These are phyloP conservation scores for Batrachochytrium dendrobatidis DNA, from an alignment of 371 early-diverging fungal genomes.

Conservation along the genomic window DNA sequence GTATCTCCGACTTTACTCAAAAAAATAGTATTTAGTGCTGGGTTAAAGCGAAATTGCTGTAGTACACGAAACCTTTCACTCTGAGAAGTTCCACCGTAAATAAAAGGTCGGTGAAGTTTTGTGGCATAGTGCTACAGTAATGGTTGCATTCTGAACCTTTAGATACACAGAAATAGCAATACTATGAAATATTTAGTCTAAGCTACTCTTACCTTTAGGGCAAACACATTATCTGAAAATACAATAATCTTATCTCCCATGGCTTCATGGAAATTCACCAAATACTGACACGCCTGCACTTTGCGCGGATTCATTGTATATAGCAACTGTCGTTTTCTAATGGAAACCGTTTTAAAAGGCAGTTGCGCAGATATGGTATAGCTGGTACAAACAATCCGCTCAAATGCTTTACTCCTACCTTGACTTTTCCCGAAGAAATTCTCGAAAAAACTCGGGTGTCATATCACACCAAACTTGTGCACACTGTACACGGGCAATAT, in stretches of 20 bases:
- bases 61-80: slow-evolving; percentile 93
- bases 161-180: neutral
- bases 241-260: slow-evolving; percentile 99
- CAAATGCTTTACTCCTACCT: slow-evolving; percentile 16
- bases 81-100: slow-evolving; percentile 96
- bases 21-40: slow-evolving; percentile 88
- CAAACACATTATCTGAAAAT: slow-evolving; percentile 99
- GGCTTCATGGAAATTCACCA: slow-evolving; percentile 92
- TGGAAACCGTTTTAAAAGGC: too few species aligned
- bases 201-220: slow-evolving; percentile 61
- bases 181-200: neutral
- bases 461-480: slow-evolving; percentile 99
- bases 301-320: slow-evolving; percentile 99
- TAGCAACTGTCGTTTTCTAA: slow-evolving; percentile 75
- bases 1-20: slow-evolving; percentile 99
- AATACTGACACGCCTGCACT: slow-evolving; percentile 95
- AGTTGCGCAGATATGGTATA: slow-evolving; percentile 8
- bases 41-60: slow-evolving; percentile 88
- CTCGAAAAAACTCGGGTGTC: slow-evolving; percentile 97
- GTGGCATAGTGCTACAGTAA: slow-evolving; percentile 76
- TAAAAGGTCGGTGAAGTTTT: slow-evolving; percentile 87
- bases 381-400: neutral
- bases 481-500: slow-evolving; percentile 95
- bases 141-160: slow-evolving; percentile 5
- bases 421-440: slow-evolving; percentile 61